phyloP scores from a whole-genome alignment of 2,329 filamentous ascomycete species.

The Seiridium cupressi region DNA sequence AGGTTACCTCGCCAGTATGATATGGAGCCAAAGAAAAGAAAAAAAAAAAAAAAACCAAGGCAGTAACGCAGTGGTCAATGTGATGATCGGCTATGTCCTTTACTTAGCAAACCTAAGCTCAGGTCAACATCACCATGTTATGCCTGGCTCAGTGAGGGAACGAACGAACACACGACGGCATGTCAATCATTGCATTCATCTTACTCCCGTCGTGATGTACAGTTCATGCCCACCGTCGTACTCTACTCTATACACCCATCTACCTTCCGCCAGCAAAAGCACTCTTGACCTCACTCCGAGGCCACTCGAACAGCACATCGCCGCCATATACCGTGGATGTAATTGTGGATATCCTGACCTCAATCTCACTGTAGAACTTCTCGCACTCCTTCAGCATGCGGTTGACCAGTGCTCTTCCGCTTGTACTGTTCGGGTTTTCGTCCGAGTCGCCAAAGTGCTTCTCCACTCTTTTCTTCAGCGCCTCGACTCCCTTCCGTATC shows the following conservation, averaged over 20 bases:
- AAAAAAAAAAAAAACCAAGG: too few relatives aligned
- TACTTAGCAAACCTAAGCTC: too few relatives aligned
- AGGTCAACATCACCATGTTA: too few relatives aligned
- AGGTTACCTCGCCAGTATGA: too few relatives aligned
- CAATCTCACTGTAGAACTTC: slow-evolving; percentile 60
- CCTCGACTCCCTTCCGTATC: slow-evolving; percentile 84
- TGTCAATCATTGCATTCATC: not conserved
- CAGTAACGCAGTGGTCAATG: too few relatives aligned
- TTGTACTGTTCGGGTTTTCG: slow-evolving; percentile 61
- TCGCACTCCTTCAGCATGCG: slow-evolving; percentile 62
- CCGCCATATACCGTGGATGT: slow-evolving; percentile 64
- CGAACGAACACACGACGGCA: not conserved
- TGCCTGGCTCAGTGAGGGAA: too few relatives aligned
- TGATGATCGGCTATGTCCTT: too few relatives aligned
- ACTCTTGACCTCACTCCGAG: slow-evolving; percentile 59
- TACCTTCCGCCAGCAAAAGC: slow-evolving; percentile 40
- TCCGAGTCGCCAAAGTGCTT: slow-evolving; percentile 96
- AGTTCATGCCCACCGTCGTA: not conserved
- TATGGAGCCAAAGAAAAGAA: too few relatives aligned
- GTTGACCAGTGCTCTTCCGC: slow-evolving; percentile 45
- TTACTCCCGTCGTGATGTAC: not conserved
- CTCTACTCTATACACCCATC: not conserved
- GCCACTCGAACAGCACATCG: slow-evolving; percentile 65
- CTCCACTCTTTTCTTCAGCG: slow-evolving; percentile 86
- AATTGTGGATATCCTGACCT: slow-evolving; percentile 57